Evolutionary conservation across 2,329 filamentous ascomycete species (phyloP), one percentile per base, ranked within the genome.

Genomic region (Aureobasidium sp.): DNA sequence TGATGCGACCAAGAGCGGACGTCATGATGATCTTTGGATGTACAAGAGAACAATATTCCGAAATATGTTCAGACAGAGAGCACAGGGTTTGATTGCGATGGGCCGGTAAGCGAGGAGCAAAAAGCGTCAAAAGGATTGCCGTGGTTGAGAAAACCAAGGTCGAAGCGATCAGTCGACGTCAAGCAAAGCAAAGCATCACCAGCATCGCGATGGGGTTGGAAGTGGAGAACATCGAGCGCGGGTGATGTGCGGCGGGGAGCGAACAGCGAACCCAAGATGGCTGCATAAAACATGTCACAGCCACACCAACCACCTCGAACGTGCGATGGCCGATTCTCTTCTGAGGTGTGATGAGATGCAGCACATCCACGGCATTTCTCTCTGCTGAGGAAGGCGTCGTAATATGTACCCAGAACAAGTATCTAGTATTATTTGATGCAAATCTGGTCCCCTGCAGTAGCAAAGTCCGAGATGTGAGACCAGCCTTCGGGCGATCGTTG

Each of bases 1-100:
- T 69, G 61, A 70, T 61, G n/a, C 34, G 55, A 31, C 41, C 55
- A 39, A 41, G 42, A 31, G 41, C 39, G 22, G 49, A 57, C 62
- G 53, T 63, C 60, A 47, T 47, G 60, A 51, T 60, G 57, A 51
- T 41, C 27, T 31, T 14, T 22, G 34, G 11, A 37, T 17, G 27
- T 39, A 45, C 27, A 39, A 44, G 27, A 25, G 20, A 36, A 34
- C 12, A 29, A 57, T 34, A 17, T 6, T 36, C 25, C 53, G 53
- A 34, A 31, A 45, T 39, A 34, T 44, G 36, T 29, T 22, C 17
- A 15, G 36, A n/a, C 14, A 57, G 12, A 20, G 27, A 57, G 39
- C 51, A 39, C 49, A 45, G 41, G 53, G 41, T 36, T 57, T 57
- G 45, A 57, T 22, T 57, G 53, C 42, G 53, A 51, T 37, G 25